Evolutionary conservation across 495 filamentous ascomycete genomes (phyloP), one percentile per base, ranked within the genome.

Genomic region (Cercophora sp.): DNA sequence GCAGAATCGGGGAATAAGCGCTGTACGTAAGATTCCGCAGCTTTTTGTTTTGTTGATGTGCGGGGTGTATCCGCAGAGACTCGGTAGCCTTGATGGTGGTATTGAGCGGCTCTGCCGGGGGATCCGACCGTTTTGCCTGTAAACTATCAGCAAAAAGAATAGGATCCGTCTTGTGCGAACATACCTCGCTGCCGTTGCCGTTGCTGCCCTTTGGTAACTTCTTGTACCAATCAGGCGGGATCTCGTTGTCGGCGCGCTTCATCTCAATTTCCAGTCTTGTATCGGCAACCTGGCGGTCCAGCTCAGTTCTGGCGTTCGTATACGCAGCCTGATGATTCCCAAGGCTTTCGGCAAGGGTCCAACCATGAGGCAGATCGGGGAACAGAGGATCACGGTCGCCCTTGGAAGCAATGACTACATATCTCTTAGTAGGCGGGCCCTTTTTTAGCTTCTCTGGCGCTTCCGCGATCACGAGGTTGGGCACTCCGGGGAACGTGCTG

Each of bases 391-490:
- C 48, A 19, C 58, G 52, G 8, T 51, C 61, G 5, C 58, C 58
- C 45, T 60, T 68, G 3, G 61, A 39, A 8, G 58, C 8, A 3
- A 67, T 47, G 1, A 55, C 31, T 5, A 66, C 64, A 37, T 65
- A 68, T 39, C 66, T 53, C 47, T 62, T 68, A 0, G 61, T 62
- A 4, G 63, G 66, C 15, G 63, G 46, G 0, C 54, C 55, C 51
- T 55, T 60, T 31, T 61, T 58, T 8, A 68, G 48, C 48, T 59
- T 61, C 5, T 60, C 59, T 0, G 61, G 57, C 1, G 50, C 48
- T 0, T 52, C 43, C 0, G 54, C 61, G 13, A 68, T 44, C 8
- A 58, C 58, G 26, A 68, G 53, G 48, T 68, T 47, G 1, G 63
- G 57, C 3, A 66, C 57, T 5, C 61, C 63, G 0, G 22, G 25